Conservation (phyloP, 495 filamentous ascomycete species). For the Neurospora cerealis region DNA sequence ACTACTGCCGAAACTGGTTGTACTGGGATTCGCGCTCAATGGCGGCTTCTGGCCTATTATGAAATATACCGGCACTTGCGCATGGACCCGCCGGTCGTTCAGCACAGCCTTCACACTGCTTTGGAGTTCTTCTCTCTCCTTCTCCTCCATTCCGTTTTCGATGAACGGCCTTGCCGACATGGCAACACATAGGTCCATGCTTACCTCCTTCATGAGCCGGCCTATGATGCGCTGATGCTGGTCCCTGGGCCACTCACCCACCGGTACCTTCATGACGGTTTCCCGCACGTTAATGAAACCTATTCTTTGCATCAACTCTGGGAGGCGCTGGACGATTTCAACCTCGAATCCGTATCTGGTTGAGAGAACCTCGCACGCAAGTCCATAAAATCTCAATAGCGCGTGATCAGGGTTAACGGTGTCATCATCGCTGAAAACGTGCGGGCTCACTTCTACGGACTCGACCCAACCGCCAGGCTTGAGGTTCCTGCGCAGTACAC, state of each 20-base stretch:
- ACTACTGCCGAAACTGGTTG: neutral
- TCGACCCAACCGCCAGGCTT: conserved; percentile 57
- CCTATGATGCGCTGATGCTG: conserved; percentile 49
- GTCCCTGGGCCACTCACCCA: conserved; percentile 53
- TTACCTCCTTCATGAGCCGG: conserved; percentile 35
- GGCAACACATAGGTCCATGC: conserved; percentile 44
- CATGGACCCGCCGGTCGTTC: conserved; percentile 27
- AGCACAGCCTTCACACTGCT: conserved; percentile 17
- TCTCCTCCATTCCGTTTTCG: conserved; percentile 31
- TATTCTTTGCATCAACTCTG: conserved; percentile 25
- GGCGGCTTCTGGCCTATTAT: conserved; percentile 36
- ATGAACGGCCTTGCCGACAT: conserved; percentile 46
- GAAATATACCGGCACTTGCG: conserved; percentile 31
- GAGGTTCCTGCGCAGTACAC: conserved; percentile 30
- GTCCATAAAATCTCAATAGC: conserved; percentile 28
- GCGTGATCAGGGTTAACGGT: conserved; percentile 38
- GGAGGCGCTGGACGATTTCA: conserved; percentile 27
- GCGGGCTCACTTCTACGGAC: conserved; percentile 45
- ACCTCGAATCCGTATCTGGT: conserved; percentile 36
- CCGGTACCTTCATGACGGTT: conserved; percentile 44
- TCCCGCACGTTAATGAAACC: conserved; percentile 47
- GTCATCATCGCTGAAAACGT: conserved; percentile 41
- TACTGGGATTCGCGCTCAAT: neutral
- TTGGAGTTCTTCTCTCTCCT: conserved; percentile 26
- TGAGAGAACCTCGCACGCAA: conserved; percentile 18